Evolutionary conservation across 768 basidiomycete genomes (phyloP).

Genomic region (Artomyces pyxidatus): DNA sequence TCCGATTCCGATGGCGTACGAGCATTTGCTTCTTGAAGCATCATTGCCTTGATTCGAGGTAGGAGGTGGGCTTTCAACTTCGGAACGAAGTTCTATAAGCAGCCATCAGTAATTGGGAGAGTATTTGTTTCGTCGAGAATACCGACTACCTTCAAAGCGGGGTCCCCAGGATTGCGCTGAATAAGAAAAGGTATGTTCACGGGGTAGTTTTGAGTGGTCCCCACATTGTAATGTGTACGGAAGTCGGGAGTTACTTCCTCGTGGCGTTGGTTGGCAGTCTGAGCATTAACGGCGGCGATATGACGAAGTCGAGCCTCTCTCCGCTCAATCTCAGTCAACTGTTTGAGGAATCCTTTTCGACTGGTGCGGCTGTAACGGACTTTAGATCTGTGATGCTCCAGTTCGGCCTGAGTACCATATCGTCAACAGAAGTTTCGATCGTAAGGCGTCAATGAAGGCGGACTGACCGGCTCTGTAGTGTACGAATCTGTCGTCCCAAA

Average conservation of each 20-base stretch:
- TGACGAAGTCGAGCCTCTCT: slow-evolving; percentile 5
- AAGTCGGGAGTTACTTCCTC: not conserved
- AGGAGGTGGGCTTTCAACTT: not conserved
- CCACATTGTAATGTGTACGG: not conserved
- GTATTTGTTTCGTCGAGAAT: not conserved
- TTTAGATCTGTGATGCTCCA: slow-evolving; percentile 26
- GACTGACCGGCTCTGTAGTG: slow-evolving; percentile 24
- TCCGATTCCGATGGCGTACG: not conserved
- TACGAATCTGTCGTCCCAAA: slow-evolving; percentile 31
- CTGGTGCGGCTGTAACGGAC: slow-evolving; percentile 20
- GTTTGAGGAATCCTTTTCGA: slow-evolving; percentile 12
- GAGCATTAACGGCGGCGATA: not conserved
- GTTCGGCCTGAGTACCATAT: slow-evolving; percentile 28
- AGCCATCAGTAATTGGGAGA: slow-evolving; percentile 1
- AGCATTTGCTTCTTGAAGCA: no score
- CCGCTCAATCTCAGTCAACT: slow-evolving; percentile 19
- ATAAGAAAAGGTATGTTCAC: not conserved
- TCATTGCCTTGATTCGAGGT: no score
- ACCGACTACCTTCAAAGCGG: not conserved
- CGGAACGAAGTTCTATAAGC: slow-evolving; percentile 1
- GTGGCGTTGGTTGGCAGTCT: not conserved
- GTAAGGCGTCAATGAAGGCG: not conserved
- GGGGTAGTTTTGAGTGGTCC: not conserved
- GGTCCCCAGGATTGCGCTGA: not conserved
- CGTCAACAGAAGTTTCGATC: no score